A percentile compares a stretch with the other conserved stretches of the same genome.
Evolutionary conservation across 2,329 filamentous ascomycete genomes (phyloP).

Genomic region (Cladophialophora chaetospira): DNA sequence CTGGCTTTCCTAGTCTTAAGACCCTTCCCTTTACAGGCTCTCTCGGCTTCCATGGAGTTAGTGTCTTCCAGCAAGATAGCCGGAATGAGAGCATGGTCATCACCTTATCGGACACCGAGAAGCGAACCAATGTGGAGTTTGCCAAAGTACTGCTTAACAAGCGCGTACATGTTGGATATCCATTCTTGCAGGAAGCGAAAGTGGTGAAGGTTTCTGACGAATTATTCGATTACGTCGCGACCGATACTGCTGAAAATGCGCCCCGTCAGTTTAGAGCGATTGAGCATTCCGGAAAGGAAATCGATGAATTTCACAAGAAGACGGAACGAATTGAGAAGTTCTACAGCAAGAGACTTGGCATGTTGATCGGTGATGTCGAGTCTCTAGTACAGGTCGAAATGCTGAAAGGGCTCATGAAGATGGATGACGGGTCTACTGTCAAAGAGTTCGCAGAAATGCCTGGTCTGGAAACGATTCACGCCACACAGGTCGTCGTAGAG

Average conservation of each 20-base stretch:
- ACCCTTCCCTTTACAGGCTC: conserved; percentile 80
- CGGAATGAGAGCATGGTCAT: conserved; percentile 96
- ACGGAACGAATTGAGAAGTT: conserved; percentile 78
- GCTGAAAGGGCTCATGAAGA: conserved; percentile 87
- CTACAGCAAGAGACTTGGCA: conserved; percentile 89
- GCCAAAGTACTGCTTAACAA: conserved; percentile 81
- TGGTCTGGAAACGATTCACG: conserved; percentile 84
- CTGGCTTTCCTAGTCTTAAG: conserved; percentile 89
- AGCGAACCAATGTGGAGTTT: conserved; percentile 67
- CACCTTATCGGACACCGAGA: conserved; percentile 74
- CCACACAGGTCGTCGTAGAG: conserved; percentile 88
- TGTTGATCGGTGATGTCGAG: conserved; percentile 83
- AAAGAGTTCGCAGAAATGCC: conserved; percentile 90
- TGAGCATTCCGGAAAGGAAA: conserved; percentile 74
- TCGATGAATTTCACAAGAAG: conserved; percentile 81
- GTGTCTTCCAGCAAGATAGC: conserved; percentile 93
- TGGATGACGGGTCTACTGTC: conserved; percentile 82
- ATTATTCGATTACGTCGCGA: conserved; percentile 80
- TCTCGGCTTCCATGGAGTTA: conserved; percentile 85
- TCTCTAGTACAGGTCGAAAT: conserved; percentile 90
- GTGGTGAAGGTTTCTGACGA: conserved; percentile 88
- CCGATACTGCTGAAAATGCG: conserved; percentile 65
- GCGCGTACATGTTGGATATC: conserved; percentile 88
- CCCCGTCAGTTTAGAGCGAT: conserved; percentile 63
- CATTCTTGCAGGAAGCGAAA: conserved; percentile 92